Percentiles rank a stretch among this genome's conserved stretches.
These are phyloP conservation scores for Pestalotiopsis fici DNA, from an alignment of 2,329 filamentous ascomycete genomes.

Conservation along the genomic window DNA sequence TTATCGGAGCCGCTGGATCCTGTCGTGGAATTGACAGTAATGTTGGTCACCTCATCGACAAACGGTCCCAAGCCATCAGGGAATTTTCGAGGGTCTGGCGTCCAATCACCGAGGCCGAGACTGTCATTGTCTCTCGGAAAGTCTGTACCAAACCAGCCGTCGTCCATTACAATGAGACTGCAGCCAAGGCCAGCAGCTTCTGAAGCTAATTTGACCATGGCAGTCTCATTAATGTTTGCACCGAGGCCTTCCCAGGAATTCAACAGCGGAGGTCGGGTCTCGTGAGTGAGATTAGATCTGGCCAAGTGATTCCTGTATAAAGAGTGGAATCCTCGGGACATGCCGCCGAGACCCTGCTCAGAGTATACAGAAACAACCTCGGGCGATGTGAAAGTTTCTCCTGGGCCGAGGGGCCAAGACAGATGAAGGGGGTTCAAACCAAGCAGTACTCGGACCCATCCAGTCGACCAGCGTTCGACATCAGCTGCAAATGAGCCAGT, in stretches of 20 bases:
- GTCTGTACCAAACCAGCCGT: conserved; percentile 68
- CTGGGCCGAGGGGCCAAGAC: conserved; percentile 56
- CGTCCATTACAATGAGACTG: conserved; percentile 66
- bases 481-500: conserved; percentile 63
- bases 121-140: conserved; percentile 60
- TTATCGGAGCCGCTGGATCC: conserved; percentile 44
- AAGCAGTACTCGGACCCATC: conserved; percentile 59
- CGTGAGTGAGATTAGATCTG: conserved; percentile 52
- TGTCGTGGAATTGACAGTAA: conserved; percentile 34
- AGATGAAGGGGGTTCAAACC: conserved; percentile 63
- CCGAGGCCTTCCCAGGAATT: conserved; percentile 68
- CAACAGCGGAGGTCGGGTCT: conserved; percentile 55
- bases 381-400: conserved; percentile 59
- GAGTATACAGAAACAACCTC: conserved; percentile 67
- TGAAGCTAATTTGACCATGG: conserved; percentile 54
- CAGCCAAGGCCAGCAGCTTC: conserved; percentile 60
- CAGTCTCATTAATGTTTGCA: conserved; percentile 59
- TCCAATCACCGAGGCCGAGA: conserved; percentile 65
- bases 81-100: conserved; percentile 58
- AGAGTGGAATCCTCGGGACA: conserved; percentile 63
- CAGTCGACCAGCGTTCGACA: conserved; percentile 64
- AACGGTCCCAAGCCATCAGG: conserved; percentile 56
- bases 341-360: conserved; percentile 56
- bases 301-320: conserved; percentile 64
- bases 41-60: conserved; percentile 49